Evolutionary conservation across 352 stramenopile species (phyloP).

Genomic region (Pythium oligandrum): DNA sequence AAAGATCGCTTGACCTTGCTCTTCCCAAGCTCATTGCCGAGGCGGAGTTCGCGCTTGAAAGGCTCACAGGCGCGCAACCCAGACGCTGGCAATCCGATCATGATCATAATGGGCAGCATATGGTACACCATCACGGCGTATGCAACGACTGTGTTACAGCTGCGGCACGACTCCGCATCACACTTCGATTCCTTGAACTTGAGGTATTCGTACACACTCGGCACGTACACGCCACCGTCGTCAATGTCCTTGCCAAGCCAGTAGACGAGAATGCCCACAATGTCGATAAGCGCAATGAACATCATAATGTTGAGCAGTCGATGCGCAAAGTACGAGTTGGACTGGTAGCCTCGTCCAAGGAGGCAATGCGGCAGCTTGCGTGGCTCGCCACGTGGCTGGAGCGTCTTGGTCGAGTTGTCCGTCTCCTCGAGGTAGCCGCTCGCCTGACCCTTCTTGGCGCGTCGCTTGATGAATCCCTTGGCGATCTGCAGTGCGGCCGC

Average conservation of each 20-base stretch:
- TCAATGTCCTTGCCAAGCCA: conserved; percentile 32
- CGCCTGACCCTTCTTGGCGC: conserved; percentile 4
- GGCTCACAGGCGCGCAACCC: conserved; percentile 62
- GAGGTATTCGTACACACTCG: conserved; percentile 30
- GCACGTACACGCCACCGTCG: conserved; percentile 47
- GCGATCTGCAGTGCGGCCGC: background rate
- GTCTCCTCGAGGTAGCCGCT: too few relatives aligned
- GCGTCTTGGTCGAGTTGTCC: background rate
- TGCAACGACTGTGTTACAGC: conserved; percentile 55
- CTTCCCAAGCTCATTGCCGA: conserved; percentile 14
- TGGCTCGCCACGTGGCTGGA: conserved; percentile 25
- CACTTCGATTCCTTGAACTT: conserved; percentile 37
- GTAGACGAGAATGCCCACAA: conserved; percentile 39
- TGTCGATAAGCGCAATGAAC: conserved; percentile 31
- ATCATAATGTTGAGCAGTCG: conserved; percentile 46
- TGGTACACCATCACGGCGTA: conserved; percentile 74
- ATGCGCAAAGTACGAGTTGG: conserved; percentile 82
- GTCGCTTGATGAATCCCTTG: conserved; percentile 7
- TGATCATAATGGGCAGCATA: conserved; percentile 41
- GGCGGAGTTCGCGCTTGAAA: conserved; percentile 40
- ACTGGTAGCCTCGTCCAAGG: conserved; percentile 42
- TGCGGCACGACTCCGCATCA: conserved; percentile 25
- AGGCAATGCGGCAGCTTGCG: conserved; percentile 36
- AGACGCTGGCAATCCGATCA: conserved; percentile 64
- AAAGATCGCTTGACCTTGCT: conserved; percentile 70